phyloP scores from a whole-genome alignment of 768 basidiomycete species.

The Asterophora lycoperdoides region DNA sequence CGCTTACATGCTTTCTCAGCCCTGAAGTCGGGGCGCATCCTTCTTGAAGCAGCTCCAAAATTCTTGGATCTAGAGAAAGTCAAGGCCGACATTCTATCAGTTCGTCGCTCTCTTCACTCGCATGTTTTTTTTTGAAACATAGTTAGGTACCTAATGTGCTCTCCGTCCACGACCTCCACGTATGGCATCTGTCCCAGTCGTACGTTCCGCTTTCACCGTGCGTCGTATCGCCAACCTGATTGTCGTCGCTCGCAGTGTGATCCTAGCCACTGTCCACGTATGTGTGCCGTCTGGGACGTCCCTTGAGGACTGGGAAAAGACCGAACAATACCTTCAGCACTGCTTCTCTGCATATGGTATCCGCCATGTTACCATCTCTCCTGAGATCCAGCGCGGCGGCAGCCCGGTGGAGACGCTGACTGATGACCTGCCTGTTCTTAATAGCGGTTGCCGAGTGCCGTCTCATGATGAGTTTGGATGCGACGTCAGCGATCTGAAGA shows the following conservation, averaged over 20 bases:
- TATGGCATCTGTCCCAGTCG: conserved; percentile 55
- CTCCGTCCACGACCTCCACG: conserved; percentile 20
- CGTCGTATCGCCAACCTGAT: background rate
- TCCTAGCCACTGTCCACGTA: conserved; percentile 52
- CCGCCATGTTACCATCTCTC: conserved; percentile 52
- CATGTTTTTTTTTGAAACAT: background rate
- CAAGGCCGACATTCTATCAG: conserved; percentile 42
- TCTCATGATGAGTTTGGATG: conserved; percentile 42
- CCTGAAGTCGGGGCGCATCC: conserved; percentile 43
- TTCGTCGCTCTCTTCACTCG: conserved; percentile 19
- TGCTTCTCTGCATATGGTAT: conserved; percentile 52
- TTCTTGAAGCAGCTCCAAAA: conserved; percentile 49
- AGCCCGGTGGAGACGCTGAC: conserved; percentile 27
- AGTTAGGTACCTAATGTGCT: conserved; percentile 4
- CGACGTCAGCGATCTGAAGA: conserved; percentile 35
- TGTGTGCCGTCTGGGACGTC: conserved; percentile 44
- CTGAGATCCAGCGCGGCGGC: conserved; percentile 39
- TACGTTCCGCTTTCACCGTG: conserved; percentile 22
- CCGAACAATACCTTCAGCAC: conserved; percentile 43
- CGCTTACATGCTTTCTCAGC: conserved; percentile 24
- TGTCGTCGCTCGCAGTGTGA: conserved; percentile 29
- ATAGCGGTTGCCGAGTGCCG: conserved; percentile 30
- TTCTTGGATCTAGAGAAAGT: conserved; percentile 46
- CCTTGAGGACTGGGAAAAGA: conserved; percentile 47
- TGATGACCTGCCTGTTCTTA: conserved; percentile 21